A percentile compares a stretch with the other conserved stretches of the same genome.
Evolutionary conservation across 176 grass and related monocot species (phyloP).

Genomic region (Carex kokanica): DNA sequence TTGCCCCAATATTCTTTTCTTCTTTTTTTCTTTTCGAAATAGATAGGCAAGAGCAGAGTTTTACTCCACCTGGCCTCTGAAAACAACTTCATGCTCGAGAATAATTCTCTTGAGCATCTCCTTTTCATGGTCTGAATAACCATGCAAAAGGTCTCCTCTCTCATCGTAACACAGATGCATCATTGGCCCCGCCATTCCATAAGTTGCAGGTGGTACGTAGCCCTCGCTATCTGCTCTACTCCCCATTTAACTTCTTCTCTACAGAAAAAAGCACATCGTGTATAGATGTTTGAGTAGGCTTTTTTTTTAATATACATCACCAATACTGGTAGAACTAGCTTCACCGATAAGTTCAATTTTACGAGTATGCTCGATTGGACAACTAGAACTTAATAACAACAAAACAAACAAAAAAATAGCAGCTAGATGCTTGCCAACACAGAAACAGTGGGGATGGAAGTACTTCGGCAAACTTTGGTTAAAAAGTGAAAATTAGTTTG

Average conservation of each 20-base stretch:
- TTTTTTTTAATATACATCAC: background rate
- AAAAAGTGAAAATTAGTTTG: background rate
- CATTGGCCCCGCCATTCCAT: constrained; percentile 38
- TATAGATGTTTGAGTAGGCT: constrained; percentile 20
- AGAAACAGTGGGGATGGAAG: background rate
- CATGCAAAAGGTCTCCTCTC: constrained; percentile 28
- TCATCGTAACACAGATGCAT: constrained; percentile 51
- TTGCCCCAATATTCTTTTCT: background rate
- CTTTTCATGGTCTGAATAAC: constrained; percentile 56
- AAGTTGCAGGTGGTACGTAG: constrained; percentile 49
- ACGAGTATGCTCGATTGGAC: background rate
- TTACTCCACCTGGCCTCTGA: constrained; percentile 68
- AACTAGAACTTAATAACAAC: background rate
- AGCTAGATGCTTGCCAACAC: background rate
- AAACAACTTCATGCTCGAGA: constrained; percentile 89
- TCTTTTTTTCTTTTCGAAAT: background rate
- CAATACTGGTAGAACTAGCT: background rate
- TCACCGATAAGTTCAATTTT: background rate
- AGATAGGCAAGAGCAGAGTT: constrained; percentile 20
- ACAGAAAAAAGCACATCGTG: constrained; percentile 24
- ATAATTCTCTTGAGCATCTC: constrained; percentile 73
- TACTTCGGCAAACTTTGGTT: background rate
- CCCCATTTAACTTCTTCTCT: constrained; percentile 50
- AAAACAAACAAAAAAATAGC: background rate
- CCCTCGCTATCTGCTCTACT: constrained; percentile 58